Evolutionary conservation across 257 asterid genomes (phyloP).

Genomic region (Solanum commersonii): DNA sequence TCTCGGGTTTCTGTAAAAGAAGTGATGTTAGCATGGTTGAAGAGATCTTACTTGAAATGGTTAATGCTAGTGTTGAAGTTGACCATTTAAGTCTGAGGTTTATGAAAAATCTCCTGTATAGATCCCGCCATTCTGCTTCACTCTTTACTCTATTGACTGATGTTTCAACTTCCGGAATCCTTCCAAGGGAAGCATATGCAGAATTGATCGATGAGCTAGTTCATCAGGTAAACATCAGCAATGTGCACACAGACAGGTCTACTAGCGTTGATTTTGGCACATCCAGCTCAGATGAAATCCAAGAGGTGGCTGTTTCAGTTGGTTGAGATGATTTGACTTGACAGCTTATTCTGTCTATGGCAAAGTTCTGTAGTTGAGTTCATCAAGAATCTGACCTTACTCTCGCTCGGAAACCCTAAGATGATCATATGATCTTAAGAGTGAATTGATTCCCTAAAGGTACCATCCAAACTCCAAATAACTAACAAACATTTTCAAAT

Average conservation of each 20-base stretch:
- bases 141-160: slow-evolving; percentile 10
- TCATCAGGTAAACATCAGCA: not conserved
- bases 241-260: not conserved
- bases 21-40: slow-evolving; percentile 30
- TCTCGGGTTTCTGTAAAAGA: slow-evolving; percentile 37
- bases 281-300: slow-evolving; percentile 9
- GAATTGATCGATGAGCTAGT: not conserved
- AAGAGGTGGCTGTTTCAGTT: slow-evolving; percentile 12
- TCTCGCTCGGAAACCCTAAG: not conserved
- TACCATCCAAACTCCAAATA: not conserved
- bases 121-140: slow-evolving; percentile 11
- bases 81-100: slow-evolving; percentile 16
- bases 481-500: not conserved
- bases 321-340: slow-evolving; percentile 6
- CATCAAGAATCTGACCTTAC: not conserved
- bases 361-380: not conserved
- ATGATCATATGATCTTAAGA: not conserved
- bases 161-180: slow-evolving; percentile 21
- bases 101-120: slow-evolving; percentile 17
- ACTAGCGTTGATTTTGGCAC: not conserved
- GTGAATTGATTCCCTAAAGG: not conserved
- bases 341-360: not conserved
- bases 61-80: slow-evolving; percentile 24
- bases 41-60: slow-evolving; percentile 42
- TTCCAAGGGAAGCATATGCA: slow-evolving; percentile 17